Evolutionary conservation across 2,329 filamentous ascomycete species (phyloP), one percentile per base, ranked within the genome.

Genomic region (Trichophyton verrucosum): DNA sequence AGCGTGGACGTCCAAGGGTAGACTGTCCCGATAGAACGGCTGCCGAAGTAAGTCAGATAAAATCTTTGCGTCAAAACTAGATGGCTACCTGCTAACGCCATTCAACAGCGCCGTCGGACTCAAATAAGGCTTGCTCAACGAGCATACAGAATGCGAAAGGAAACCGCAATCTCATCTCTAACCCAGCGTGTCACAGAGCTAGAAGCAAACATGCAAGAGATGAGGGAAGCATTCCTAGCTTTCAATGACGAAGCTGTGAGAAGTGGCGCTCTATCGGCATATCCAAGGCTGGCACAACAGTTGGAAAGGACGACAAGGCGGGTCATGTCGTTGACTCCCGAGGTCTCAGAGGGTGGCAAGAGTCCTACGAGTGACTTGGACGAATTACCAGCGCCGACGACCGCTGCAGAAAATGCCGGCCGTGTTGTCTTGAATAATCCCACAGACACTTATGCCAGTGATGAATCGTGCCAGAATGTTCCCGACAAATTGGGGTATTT

Each of bases 61-160:
- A 30, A 2, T 7, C 6, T 36, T 27, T 20, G 27, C 11, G 33
- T 13, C 27, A 30, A 30, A 20, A 3, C 42, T 13, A 7, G 5
- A 30, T 59, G 53, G 6, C 27, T 36, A 57, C 33, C 40, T 51
- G 57, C 55, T 62, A 53, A 61, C 59, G 59, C 60, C 58, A 38
- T 64, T 49, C 51, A 42, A 51, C 65, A 88, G 87, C 86, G 89
- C 64, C 86, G 90, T 60, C 83, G 90, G 61, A 94, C 89, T 3
- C 90, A 95, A 70, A 94, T 95, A 65, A 84, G 91, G 30, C 81
- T 92, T 60, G 91, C 90, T 2, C 90, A 95, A 72, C 80, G 90
- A 66, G 89, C 89, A 1, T 95, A 95, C 69, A 84, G 91, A 8
- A 83, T 87, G 68, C 84, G 90, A 58, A 95, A 95, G 74, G 91